Evolutionary conservation across 495 filamentous ascomycete genomes (phyloP), one percentile per base, ranked within the genome.

Genomic region (Aspergillus bridgeri): DNA sequence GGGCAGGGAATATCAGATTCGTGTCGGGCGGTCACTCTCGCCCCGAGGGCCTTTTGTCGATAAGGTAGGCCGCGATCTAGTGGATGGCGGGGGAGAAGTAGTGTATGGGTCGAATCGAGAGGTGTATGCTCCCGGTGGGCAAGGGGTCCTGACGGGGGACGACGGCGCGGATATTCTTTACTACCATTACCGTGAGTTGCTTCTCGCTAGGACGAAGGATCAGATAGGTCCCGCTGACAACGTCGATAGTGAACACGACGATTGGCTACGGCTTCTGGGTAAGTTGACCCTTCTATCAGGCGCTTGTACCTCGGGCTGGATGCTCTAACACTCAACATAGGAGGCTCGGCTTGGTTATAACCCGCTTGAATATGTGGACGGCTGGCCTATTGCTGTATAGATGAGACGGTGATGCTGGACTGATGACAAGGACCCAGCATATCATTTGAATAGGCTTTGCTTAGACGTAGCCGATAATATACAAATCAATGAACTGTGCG

Each of bases 1-100:
- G 0, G 87, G 88, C 0, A 72, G 73, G n/a, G 89, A 91, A 56
- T 79, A 79, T 53, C 74, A 70, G 44, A 78, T 81, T 45, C 73
- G 73, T 3, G 72, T 80, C 19, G 75, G 79, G 6, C 69, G 76
- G 4, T 74, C 75, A 0, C 24, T 55, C 5, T 64, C 61, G 17
- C 59, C 69, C 0, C 67, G 61, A 0, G 75, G 79, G 8, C 76
- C 78, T 1, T 80, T 77, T 29, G 27, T 74, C 1, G 76, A 80
- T 56, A 71, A 69, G 22, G 21, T 66, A 1, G 73, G 75, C 23
- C 63, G 55, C 3, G 66, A 75, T 23, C 66, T 79, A 3, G 61
- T 72, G 8, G 56, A 75, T 3, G 76, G 77, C 11, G 78, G 79
- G 9, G 79, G 79, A 0, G 66, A 70, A 8, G 52, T 73, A 8